Evolutionary conservation across 2,329 filamentous ascomycete species (phyloP).

Genomic region (Karstenula rhodostoma): DNA sequence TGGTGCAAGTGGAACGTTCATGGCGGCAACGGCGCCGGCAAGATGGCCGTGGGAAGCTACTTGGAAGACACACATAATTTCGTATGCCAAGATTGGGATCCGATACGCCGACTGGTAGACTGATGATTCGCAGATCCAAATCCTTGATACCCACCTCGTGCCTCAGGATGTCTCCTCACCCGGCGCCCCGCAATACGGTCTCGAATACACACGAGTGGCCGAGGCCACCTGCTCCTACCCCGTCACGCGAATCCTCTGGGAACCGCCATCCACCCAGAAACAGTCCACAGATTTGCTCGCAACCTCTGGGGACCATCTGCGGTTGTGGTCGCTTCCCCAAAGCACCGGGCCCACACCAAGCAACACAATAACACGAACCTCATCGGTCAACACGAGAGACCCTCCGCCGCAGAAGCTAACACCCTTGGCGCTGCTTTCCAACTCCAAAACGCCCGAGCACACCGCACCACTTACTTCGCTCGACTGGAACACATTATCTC

Average conservation of each 20-base stretch:
- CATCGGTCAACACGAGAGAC: constrained; percentile 66
- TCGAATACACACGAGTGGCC: constrained; percentile 92
- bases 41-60: constrained; percentile 94
- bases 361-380: constrained; percentile 74
- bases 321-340: constrained; percentile 87
- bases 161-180: constrained; percentile 73
- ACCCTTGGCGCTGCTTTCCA: constrained; percentile 89
- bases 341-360: constrained; percentile 62
- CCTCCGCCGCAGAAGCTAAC: constrained; percentile 81
- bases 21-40: constrained; percentile 75
- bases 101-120: constrained; percentile 18
- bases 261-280: constrained; percentile 93
- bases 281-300: constrained; percentile 93
- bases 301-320: constrained; percentile 92
- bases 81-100: constrained; percentile 61
- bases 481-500: constrained; percentile 97
- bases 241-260: constrained; percentile 93
- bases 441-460: constrained; percentile 98
- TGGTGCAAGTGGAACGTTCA: constrained; percentile 98
- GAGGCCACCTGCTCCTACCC: constrained; percentile 98
- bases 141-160: constrained; percentile 84
- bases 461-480: constrained; percentile 95
- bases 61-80: constrained; percentile 98
- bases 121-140: constrained; percentile 77
- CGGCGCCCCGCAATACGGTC: constrained; percentile 74